A percentile compares a stretch with the other conserved stretches of the same genome.
phyloP scores from a whole-genome alignment of 495 filamentous ascomycete species.

The Chlorociboria aeruginascens region DNA sequence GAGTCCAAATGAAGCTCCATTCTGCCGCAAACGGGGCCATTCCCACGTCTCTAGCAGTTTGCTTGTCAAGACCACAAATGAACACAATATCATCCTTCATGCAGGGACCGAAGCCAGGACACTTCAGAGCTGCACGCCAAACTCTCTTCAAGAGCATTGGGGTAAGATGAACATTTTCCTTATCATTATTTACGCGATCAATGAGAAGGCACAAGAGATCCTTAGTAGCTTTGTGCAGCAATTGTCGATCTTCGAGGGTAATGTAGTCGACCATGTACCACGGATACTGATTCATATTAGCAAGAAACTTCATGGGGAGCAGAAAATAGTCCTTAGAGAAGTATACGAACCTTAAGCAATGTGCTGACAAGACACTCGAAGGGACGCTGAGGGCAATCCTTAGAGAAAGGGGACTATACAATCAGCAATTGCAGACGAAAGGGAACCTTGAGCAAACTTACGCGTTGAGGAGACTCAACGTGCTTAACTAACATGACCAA shows the following conservation, averaged over 20 bases:
- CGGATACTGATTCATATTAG: conserved; percentile 39
- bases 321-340: background rate
- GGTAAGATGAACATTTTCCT: conserved; percentile 31
- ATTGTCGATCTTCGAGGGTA: conserved; percentile 50
- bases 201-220: conserved; percentile 31
- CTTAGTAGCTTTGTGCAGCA: conserved; percentile 39
- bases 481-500: conserved; percentile 53
- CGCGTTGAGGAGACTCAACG: conserved; percentile 53
- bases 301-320: background rate
- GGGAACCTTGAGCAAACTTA: conserved; percentile 28
- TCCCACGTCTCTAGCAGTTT: conserved; percentile 10
- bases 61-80: conserved; percentile 13
- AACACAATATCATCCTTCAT: conserved; percentile 42
- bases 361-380: conserved; percentile 69
- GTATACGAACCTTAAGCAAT: conserved; percentile 46
- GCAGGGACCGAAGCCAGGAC: conserved; percentile 50
- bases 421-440: conserved; percentile 4
- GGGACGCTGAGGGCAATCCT: conserved; percentile 55
- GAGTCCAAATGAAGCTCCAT: conserved; percentile 30
- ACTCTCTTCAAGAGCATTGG: conserved; percentile 43
- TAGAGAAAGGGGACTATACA: conserved; percentile 49
- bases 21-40: conserved; percentile 25
- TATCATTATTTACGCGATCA: conserved; percentile 29
- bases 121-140: conserved; percentile 43
- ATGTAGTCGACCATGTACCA: conserved; percentile 54